A percentile compares a stretch with the other conserved stretches of the same genome.
Evolutionary conservation across 1,284 basidiomycete genomes (phyloP).

Genomic region (Tetrapyrgos nigripes): DNA sequence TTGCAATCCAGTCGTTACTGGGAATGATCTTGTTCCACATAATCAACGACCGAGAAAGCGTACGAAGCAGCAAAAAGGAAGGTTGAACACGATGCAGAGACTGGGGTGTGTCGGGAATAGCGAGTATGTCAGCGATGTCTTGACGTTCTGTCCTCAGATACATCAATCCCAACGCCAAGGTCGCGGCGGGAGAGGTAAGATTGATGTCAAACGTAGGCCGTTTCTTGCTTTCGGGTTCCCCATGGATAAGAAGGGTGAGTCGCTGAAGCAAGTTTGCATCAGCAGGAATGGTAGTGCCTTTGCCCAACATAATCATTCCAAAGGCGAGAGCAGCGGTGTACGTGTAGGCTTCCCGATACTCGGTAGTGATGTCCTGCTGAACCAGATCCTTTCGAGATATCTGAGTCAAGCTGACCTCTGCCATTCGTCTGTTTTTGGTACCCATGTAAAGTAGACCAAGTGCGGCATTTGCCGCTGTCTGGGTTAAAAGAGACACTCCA

Average conservation of each 20-base stretch:
- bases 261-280: conserved; percentile 74
- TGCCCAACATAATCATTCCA: conserved; percentile 95
- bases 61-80: conserved; percentile 84
- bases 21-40: conserved; percentile 87
- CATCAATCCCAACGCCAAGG: conserved; percentile 91
- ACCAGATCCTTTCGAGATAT: conserved; percentile 81
- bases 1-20: conserved; percentile 79
- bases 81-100: conserved; percentile 89
- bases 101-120: conserved; percentile 81
- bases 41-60: conserved; percentile 82
- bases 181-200: conserved; percentile 89
- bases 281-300: conserved; percentile 78
- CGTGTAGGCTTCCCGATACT: conserved; percentile 91
- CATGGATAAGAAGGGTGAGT: conserved; percentile 75
- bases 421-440: conserved; percentile 88
- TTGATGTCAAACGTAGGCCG: conserved; percentile 78
- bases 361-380: conserved; percentile 82
- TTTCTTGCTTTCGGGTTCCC: conserved; percentile 56
- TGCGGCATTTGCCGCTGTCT: conserved; percentile 88
- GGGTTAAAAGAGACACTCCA: conserved; percentile 89
- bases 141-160: conserved; percentile 85
- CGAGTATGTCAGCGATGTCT: conserved; percentile 87
- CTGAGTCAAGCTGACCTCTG: conserved; percentile 88
- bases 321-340: conserved; percentile 90
- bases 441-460: conserved; percentile 93